phyloP scores from a whole-genome alignment of 176 grass and related monocot species.

The Eragrostis curvula region DNA sequence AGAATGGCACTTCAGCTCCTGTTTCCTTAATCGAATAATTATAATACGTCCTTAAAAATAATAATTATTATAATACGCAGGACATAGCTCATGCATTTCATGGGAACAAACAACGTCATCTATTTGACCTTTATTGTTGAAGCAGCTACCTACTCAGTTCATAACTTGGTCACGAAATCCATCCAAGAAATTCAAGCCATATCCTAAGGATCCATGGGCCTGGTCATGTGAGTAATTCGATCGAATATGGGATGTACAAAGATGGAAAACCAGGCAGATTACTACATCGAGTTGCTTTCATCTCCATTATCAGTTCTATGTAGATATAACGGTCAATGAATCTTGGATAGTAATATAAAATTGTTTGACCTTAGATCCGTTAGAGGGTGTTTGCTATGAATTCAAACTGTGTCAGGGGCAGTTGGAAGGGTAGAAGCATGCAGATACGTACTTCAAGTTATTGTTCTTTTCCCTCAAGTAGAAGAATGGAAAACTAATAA shows the following conservation, averaged over 20 bases:
- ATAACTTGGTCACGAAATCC: neutral
- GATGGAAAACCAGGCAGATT: neutral
- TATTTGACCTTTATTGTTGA: neutral
- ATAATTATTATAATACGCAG: no score
- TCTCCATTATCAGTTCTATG: neutral
- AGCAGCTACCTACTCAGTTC: neutral
- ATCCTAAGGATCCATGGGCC: neutral
- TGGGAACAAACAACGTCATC: neutral
- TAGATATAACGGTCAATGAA: neutral
- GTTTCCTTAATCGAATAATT: neutral
- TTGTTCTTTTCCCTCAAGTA: neutral
- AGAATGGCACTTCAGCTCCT: neutral
- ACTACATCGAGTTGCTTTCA: neutral
- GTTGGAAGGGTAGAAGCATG: neutral
- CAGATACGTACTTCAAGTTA: neutral
- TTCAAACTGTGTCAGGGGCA: slow-evolving; percentile 1
- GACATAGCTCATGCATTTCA: neutral
- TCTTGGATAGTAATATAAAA: neutral
- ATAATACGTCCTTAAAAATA: no score
- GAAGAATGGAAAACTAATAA: neutral
- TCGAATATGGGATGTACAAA: slow-evolving; percentile 11
- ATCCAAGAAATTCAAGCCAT: neutral
- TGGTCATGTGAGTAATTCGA: neutral
- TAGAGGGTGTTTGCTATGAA: neutral
- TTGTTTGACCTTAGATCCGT: neutral